A percentile compares a stretch with the other conserved stretches of the same genome.
Evolutionary conservation across 768 basidiomycete species (phyloP).

Genomic region (Phlebiopsis flavidoalba): DNA sequence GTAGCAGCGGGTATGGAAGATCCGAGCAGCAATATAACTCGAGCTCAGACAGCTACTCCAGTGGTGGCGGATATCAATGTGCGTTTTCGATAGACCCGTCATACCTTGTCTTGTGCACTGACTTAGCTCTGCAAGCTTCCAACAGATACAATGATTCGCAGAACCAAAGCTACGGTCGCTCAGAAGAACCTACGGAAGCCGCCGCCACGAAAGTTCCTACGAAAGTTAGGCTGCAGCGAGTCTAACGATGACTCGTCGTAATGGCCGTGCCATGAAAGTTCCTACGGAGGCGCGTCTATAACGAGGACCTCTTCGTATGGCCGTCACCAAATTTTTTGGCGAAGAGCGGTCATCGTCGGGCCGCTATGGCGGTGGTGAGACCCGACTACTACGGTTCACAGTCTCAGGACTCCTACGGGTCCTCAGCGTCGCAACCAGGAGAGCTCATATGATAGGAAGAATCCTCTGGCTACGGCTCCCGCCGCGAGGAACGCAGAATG

Average conservation of each 20-base stretch:
- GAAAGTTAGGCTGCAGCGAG: too few relatives aligned
- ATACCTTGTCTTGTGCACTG: background rate
- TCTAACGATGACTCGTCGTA: background rate
- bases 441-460: background rate
- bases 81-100: background rate
- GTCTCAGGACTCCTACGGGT: background rate
- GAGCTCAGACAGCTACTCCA: background rate
- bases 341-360: background rate
- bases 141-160: background rate
- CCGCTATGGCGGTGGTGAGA: background rate
- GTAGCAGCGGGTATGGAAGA: background rate
- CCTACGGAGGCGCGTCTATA: too few relatives aligned
- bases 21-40: background rate
- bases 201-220: background rate
- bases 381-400: background rate
- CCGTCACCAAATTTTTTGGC: background rate
- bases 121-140: background rate
- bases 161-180: constrained; percentile 4
- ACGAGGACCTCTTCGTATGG: too few relatives aligned
- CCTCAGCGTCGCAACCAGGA: background rate
- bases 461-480: background rate
- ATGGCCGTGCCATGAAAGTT: too few relatives aligned
- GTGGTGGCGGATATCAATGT: background rate
- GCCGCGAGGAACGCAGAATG: background rate
- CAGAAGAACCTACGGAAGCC: background rate